phyloP scores from a whole-genome alignment of 176 grass and related monocot genomes.

The Cenchrus fungigraminus region DNA sequence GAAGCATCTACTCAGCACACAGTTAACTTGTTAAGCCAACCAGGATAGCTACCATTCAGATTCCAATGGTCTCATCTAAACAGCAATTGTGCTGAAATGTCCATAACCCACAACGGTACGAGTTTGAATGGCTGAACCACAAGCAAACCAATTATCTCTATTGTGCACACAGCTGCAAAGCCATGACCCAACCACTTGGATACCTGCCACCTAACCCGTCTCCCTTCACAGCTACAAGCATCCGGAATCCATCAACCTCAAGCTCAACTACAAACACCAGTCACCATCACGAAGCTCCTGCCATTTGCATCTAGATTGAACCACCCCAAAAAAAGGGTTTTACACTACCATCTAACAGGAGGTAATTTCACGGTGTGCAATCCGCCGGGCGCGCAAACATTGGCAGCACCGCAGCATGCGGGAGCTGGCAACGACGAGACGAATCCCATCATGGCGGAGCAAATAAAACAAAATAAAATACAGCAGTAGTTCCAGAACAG shows the following conservation, averaged over 20 bases:
- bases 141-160: background rate
- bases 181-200: background rate
- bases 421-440: background rate
- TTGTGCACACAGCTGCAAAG: background rate
- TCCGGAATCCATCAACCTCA: background rate
- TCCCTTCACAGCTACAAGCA: constrained; percentile 1
- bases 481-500: background rate
- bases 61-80: background rate
- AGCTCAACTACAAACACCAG: background rate
- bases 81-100: background rate
- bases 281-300: background rate
- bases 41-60: background rate
- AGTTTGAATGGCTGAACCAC: background rate
- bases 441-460: background rate
- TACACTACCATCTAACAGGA: too few species aligned
- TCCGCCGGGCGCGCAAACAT: background rate
- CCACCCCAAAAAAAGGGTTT: too few species aligned
- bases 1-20: too few species aligned
- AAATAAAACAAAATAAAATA: background rate
- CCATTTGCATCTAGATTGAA: background rate
- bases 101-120: background rate
- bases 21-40: background rate
- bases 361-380: too few species aligned
- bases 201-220: background rate
- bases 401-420: background rate